These are phyloP conservation scores for Peniophora sp. DNA, from an alignment of 1,284 basidiomycete species.

Conservation along the genomic window DNA sequence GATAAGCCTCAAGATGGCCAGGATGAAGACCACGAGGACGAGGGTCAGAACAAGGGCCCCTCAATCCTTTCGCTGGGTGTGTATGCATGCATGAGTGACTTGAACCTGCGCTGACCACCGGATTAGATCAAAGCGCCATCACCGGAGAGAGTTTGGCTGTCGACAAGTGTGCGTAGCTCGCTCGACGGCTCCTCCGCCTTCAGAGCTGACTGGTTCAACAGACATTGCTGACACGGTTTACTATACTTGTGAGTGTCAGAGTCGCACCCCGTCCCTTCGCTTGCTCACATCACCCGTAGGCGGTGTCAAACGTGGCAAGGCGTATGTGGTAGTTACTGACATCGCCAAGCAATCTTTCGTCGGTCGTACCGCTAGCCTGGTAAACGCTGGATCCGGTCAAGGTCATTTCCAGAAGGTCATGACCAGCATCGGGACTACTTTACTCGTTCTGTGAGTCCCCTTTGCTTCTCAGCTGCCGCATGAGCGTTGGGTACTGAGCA, in stretches of 20 bases:
- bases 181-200: no score
- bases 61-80: slow-evolving; percentile 31
- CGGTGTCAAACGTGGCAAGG: slow-evolving; percentile 35
- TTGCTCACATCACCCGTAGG: no score
- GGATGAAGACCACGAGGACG: slow-evolving; percentile 9
- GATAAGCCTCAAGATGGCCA: slow-evolving; percentile 3
- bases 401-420: slow-evolving; percentile 48
- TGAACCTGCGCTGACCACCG: no score
- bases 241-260: slow-evolving; percentile 21
- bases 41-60: slow-evolving; percentile 30
- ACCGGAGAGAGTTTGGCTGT: slow-evolving; percentile 47
- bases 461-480: neutral
- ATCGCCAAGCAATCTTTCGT: slow-evolving; percentile 39
- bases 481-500: neutral
- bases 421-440: slow-evolving; percentile 36
- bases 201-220: neutral
- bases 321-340: slow-evolving; percentile 34
- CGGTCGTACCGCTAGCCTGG: slow-evolving; percentile 37
- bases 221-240: slow-evolving; percentile 37
- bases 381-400: slow-evolving; percentile 22
- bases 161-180: slow-evolving; percentile 30
- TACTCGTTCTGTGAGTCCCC: slow-evolving; percentile 30
- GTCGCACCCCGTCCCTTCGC: no score
- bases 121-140: slow-evolving; percentile 35
- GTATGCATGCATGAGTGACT: no score